phyloP scores from a whole-genome alignment of 306 rosid genomes.

The Prunus armeniaca region DNA sequence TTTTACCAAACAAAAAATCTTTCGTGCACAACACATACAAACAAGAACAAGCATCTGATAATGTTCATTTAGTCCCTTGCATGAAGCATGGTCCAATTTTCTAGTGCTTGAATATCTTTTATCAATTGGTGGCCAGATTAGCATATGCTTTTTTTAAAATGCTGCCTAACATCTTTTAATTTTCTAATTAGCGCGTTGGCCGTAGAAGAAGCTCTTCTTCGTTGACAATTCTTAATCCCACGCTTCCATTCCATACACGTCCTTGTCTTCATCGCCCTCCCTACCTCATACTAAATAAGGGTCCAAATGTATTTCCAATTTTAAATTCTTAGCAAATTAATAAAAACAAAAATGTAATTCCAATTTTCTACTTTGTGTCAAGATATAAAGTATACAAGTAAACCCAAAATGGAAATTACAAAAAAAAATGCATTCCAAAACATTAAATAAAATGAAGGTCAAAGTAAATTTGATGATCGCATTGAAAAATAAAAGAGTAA shows the following conservation, averaged over 20 bases:
- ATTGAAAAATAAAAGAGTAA: neutral
- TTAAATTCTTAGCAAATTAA: no score
- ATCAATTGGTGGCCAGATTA: slow-evolving; percentile 5
- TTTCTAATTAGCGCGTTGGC: slow-evolving; percentile 1
- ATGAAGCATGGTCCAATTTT: slow-evolving; percentile 5
- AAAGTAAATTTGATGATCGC: neutral
- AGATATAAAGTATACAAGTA: neutral
- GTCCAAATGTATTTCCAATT: no score
- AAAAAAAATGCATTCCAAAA: neutral
- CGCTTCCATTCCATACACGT: neutral
- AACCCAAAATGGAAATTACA: neutral
- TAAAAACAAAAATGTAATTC: no score
- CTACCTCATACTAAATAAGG: no score
- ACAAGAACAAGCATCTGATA: neutral
- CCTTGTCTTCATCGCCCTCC: no score
- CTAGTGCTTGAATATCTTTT: neutral
- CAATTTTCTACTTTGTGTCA: neutral
- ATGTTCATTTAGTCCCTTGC: neutral
- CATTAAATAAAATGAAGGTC: neutral
- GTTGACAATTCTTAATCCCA: neutral
- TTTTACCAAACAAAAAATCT: neutral
- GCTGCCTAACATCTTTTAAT: neutral
- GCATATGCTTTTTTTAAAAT: neutral
- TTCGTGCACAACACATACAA: neutral
- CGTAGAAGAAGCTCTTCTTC: neutral